Conservation (phyloP, 1,139 yeast species). For the Zygosaccharomyces sapae region DNA sequence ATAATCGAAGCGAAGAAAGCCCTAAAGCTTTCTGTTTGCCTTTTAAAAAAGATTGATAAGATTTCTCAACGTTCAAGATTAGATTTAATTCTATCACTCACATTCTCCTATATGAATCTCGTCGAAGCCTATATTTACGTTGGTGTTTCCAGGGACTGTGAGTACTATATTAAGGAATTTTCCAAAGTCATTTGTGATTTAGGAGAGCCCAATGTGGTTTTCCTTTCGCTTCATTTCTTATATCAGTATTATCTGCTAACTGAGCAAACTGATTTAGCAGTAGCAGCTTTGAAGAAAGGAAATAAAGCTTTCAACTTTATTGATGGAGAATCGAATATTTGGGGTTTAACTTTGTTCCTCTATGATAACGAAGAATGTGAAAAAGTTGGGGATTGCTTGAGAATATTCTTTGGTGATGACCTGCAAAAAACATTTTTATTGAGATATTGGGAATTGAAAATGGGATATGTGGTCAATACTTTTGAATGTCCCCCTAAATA, state of each 20-base stretch:
- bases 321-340: slow-evolving; percentile 29
- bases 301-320: slow-evolving; percentile 27
- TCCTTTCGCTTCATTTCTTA: slow-evolving; percentile 25
- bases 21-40: slow-evolving; percentile 35
- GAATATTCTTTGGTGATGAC: slow-evolving; percentile 26
- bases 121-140: slow-evolving; percentile 41
- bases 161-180: slow-evolving; percentile 48
- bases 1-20: slow-evolving; percentile 35
- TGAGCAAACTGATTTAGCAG: slow-evolving; percentile 18
- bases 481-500: slow-evolving; percentile 20
- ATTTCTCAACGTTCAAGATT: slow-evolving; percentile 38
- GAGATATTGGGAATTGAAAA: slow-evolving; percentile 31
- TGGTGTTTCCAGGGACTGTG: slow-evolving; percentile 54
- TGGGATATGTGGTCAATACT: slow-evolving; percentile 27
- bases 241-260: slow-evolving; percentile 24
- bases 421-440: slow-evolving; percentile 26
- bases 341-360: slow-evolving; percentile 23
- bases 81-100: slow-evolving; percentile 38
- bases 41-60: slow-evolving; percentile 33
- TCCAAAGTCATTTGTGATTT: slow-evolving; percentile 37
- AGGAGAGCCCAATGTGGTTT: slow-evolving; percentile 34
- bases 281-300: slow-evolving; percentile 19
- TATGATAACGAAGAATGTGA: slow-evolving; percentile 23
- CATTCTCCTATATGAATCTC: slow-evolving; percentile 39
- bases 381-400: slow-evolving; percentile 24